These are phyloP conservation scores for Aspergillus udagawae DNA, from an alignment of 2,329 filamentous ascomycete genomes.

Conservation along the genomic window DNA sequence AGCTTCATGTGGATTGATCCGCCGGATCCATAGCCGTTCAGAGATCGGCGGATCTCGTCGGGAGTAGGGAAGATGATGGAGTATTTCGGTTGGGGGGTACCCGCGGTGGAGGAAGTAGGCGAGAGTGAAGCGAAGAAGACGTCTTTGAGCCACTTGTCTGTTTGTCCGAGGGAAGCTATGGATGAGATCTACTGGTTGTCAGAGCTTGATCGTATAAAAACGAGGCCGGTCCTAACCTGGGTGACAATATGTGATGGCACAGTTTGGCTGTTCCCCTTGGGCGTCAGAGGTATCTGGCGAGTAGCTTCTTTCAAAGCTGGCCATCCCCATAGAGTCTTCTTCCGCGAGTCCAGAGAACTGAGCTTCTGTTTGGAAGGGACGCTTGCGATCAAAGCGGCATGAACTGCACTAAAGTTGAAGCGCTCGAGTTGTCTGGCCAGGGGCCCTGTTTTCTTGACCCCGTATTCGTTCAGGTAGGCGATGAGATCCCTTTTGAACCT, in stretches of 20 bases:
- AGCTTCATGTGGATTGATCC: constrained; percentile 78
- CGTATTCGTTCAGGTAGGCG: constrained; percentile 68
- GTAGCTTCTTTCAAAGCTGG: constrained; percentile 61
- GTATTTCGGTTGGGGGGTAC: constrained; percentile 47
- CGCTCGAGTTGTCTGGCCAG: constrained; percentile 55
- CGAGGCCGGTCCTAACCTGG: constrained; percentile 24
- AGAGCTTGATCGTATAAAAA: constrained; percentile 2
- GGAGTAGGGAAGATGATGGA: constrained; percentile 78
- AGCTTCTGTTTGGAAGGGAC: constrained; percentile 65
- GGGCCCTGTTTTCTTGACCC: constrained; percentile 49
- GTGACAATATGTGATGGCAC: constrained; percentile 33
- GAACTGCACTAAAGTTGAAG: constrained; percentile 68
- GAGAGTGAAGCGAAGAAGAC: constrained; percentile 54
- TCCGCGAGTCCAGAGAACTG: constrained; percentile 37
- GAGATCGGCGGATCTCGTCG: constrained; percentile 68
- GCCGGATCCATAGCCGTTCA: constrained; percentile 76
- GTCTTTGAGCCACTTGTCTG: constrained; percentile 66
- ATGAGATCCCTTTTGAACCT: constrained; percentile 74
- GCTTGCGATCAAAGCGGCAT: constrained; percentile 71
- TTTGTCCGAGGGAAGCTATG: constrained; percentile 71
- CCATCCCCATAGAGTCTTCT: constrained; percentile 72
- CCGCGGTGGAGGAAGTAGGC: constrained; percentile 14
- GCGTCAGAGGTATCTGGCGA: constrained; percentile 47
- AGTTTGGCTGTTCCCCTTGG: constrained; percentile 11
- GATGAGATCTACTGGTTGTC: constrained; percentile 66